A percentile compares a stretch with the other conserved stretches of the same genome.
These are phyloP conservation scores for Carex cristatella DNA, from an alignment of 176 grass and related monocot species.

Conservation along the genomic window DNA sequence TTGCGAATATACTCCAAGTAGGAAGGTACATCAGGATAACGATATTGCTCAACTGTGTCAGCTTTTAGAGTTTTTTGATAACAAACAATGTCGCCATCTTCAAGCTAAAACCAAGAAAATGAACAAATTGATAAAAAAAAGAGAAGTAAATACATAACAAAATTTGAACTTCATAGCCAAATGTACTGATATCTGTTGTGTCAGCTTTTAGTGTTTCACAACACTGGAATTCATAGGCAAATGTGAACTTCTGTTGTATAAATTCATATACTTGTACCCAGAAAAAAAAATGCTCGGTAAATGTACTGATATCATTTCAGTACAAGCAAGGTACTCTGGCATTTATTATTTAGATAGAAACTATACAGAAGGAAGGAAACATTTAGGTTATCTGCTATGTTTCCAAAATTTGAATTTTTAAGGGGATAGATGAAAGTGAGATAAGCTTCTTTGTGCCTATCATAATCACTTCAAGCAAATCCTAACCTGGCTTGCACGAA, in stretches of 20 bases:
- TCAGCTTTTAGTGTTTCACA: neutral
- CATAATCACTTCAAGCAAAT: slow-evolving; percentile 3
- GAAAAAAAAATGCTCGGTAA: slow-evolving; percentile 6
- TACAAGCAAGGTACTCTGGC: neutral
- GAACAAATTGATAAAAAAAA: slow-evolving; percentile 17
- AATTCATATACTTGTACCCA: neutral
- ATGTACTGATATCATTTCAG: neutral
- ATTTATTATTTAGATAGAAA: neutral
- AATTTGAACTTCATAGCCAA: too few relatives aligned
- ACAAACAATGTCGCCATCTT: slow-evolving; percentile 98
- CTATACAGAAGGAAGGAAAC: neutral
- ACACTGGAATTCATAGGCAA: neutral
- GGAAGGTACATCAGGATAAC: slow-evolving; percentile 76
- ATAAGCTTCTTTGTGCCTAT: neutral
- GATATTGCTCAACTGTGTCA: slow-evolving; percentile 51
- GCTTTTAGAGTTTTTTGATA: slow-evolving; percentile 62
- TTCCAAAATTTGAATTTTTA: neutral
- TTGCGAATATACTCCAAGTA: slow-evolving; percentile 94
- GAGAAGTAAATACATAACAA: neutral
- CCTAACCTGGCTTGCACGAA: slow-evolving; percentile 78
- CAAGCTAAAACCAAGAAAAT: slow-evolving; percentile 57
- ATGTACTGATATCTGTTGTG: too few relatives aligned
- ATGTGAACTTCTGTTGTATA: neutral
- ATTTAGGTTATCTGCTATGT: neutral
- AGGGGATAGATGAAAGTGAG: neutral